A percentile compares a stretch with the other conserved stretches of the same genome.
phyloP scores from a whole-genome alignment of 805 yeast species.

The Kazachstania africana region DNA sequence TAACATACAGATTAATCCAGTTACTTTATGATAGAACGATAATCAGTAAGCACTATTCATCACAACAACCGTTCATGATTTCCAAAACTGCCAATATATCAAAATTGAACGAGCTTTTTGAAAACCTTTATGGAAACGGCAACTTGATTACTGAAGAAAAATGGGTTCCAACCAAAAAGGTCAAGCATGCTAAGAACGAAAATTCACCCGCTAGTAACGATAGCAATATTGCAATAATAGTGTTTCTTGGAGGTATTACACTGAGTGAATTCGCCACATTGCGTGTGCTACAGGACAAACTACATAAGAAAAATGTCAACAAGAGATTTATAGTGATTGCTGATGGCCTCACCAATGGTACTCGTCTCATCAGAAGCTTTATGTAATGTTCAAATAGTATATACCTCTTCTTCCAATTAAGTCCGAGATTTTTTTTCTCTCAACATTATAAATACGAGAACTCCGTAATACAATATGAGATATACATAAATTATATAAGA shows the following conservation, averaged over 20 bases:
- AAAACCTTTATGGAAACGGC: constrained; percentile 16
- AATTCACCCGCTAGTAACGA: constrained; percentile 1
- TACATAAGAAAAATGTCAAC: constrained; percentile 25
- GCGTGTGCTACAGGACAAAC: constrained; percentile 41
- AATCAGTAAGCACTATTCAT: constrained; percentile 26
- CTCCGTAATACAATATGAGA: too few species aligned
- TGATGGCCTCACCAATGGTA: constrained; percentile 37
- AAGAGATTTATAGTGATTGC: constrained; percentile 35
- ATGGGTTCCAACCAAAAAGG: constrained; percentile 12
- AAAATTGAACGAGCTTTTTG: constrained; percentile 14
- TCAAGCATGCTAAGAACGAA: not conserved
- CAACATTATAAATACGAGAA: too few species aligned
- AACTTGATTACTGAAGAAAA: constrained; percentile 7
- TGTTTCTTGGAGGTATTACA: constrained; percentile 76
- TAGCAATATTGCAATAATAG: constrained; percentile 31
- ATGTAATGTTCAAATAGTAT: too few species aligned
- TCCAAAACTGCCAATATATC: constrained; percentile 18
- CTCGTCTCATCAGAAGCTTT: constrained; percentile 10
- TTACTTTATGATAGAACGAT: constrained; percentile 48
- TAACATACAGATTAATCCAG: constrained; percentile 59
- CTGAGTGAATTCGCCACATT: constrained; percentile 72
- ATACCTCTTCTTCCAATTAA: too few species aligned
- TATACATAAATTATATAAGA: too few species aligned
- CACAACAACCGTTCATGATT: constrained; percentile 25
- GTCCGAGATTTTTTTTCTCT: too few species aligned